Base-by-base conservation (phyloP, 1,284 basidiomycete species). In the Ceratobasidium sp. region DNA sequence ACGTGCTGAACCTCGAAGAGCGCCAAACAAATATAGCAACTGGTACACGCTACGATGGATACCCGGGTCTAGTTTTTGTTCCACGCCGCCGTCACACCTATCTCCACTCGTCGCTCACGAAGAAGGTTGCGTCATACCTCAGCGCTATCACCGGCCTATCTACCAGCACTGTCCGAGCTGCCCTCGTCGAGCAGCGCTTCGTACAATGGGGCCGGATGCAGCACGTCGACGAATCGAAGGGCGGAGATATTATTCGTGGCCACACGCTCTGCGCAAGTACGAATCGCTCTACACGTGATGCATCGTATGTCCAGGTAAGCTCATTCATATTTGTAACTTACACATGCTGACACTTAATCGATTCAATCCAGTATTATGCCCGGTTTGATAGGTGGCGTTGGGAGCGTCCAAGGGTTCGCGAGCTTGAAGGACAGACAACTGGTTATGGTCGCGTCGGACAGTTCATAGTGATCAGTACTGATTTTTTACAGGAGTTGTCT, bases 51-150 rank as follows among this genome's bases (percentile, higher is more conserved):
- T 54, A 66, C 32, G 7, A 8, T 30, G 26, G 21, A 30, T 28
- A 64, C 28, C 35, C 32, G 23, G 49, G 30, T 32, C 30, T n/a
- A 8, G 21, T 46, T 30, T 57, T 58, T 46, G 28, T 30, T 18
- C 47, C 13, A 8, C 44, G 32, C 21, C 50, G 55, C 6, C 46
- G 46, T 55, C 18, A 23, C 32, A 14, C 54, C 21, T 30, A 76
- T 74, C 75, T 75, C 59, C 62, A 26, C 43, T 73, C 5, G 75
- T 73, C 66, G 54, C 66, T n/a, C 73, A 76, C 11, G 43, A 74
- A 23, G 71, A 73, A 21, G 18, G 30, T 46, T 1, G 14, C 47
- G 1, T 4, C 26, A 2, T 73, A 38, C n/a, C 3, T 63, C 18
- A 30, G 35, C 11, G 61, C 11, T 26, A 3, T 44, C 35, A 6